These are phyloP conservation scores for Kodamaea arcana DNA, from an alignment of 1,139 yeast species.

Conservation along the genomic window DNA sequence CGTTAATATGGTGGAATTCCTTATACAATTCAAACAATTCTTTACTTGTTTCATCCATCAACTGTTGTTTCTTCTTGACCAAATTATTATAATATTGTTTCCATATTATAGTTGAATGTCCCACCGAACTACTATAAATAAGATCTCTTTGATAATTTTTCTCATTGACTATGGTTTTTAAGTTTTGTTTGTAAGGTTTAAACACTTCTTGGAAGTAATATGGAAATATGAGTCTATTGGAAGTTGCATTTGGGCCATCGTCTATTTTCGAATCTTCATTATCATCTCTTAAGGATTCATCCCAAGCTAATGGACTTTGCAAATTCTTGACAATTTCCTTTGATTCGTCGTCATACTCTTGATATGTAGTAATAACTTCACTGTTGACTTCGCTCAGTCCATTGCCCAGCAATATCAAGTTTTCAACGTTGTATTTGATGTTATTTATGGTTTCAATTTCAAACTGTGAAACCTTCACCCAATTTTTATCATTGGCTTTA, in stretches of 20 bases:
- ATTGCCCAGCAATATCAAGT: constrained; percentile 16
- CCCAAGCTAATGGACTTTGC: constrained; percentile 35
- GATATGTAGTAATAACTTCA: constrained; percentile 19
- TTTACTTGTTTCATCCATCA: constrained; percentile 21
- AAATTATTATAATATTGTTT: constrained; percentile 26
- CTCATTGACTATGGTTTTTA: constrained; percentile 26
- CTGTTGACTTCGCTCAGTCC: constrained; percentile 15
- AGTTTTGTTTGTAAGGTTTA: constrained; percentile 21
- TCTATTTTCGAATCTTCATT: constrained; percentile 5
- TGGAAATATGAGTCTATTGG: constrained; percentile 27
- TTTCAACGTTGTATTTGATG: constrained; percentile 34
- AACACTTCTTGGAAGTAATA: constrained; percentile 25
- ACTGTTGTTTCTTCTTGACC: constrained; percentile 19
- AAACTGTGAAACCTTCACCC: constrained; percentile 31
- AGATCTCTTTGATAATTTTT: constrained; percentile 28
- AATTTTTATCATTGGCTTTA: constrained; percentile 28
- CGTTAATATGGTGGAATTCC: constrained; percentile 21
- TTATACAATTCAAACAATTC: constrained; percentile 25
- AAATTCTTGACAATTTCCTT: constrained; percentile 24
- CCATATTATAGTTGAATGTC: constrained; percentile 33
- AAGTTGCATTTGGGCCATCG: constrained; percentile 3
- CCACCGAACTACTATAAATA: constrained; percentile 19
- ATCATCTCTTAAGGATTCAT: constrained; percentile 18
- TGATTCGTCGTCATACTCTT: constrained; percentile 30
- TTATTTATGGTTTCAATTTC: constrained; percentile 34